These are phyloP conservation scores for Bondarzewia mesenterica DNA, from an alignment of 1,284 basidiomycete species.

Conservation along the genomic window DNA sequence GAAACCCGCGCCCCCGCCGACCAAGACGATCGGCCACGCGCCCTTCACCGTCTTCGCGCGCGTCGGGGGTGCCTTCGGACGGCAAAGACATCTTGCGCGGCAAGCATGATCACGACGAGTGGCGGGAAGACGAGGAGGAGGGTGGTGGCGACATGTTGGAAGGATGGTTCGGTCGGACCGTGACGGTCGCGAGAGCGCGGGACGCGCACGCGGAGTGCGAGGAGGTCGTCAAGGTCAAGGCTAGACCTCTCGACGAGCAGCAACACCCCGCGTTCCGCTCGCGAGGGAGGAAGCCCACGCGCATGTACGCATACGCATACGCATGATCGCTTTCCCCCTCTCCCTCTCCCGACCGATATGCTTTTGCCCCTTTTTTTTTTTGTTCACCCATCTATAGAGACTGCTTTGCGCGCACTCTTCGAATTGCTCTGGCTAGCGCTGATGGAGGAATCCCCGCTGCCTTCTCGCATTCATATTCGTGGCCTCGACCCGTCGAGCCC, in stretches of 20 bases:
- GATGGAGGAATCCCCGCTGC: background rate
- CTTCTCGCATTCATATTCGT: background rate
- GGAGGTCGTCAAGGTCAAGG: too few relatives aligned
- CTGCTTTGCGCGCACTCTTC: background rate
- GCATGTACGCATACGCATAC: conserved; percentile 6
- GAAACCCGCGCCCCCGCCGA: conserved; percentile 15
- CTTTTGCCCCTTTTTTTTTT: background rate
- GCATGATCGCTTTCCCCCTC: background rate
- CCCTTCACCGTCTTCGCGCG: conserved; percentile 5
- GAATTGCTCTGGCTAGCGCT: background rate
- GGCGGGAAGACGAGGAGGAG: background rate
- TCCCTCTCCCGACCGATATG: background rate
- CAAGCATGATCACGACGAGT: background rate
- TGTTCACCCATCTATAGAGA: background rate
- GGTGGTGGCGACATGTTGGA: conserved; percentile 1
- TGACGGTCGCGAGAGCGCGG: too few relatives aligned
- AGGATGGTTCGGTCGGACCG: conserved; percentile 12
- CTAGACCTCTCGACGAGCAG: conserved; percentile 9
- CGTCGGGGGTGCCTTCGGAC: too few relatives aligned
- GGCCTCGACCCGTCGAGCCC: too few relatives aligned
- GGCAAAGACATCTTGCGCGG: conserved; percentile 14
- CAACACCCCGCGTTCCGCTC: conserved; percentile 22
- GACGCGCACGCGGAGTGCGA: too few relatives aligned
- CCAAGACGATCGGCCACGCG: conserved; percentile 6
- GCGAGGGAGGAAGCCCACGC: conserved; percentile 22